Conservation (phyloP, 345 rosid genomes). For the rapeseed (Brassica napus) region DNA sequence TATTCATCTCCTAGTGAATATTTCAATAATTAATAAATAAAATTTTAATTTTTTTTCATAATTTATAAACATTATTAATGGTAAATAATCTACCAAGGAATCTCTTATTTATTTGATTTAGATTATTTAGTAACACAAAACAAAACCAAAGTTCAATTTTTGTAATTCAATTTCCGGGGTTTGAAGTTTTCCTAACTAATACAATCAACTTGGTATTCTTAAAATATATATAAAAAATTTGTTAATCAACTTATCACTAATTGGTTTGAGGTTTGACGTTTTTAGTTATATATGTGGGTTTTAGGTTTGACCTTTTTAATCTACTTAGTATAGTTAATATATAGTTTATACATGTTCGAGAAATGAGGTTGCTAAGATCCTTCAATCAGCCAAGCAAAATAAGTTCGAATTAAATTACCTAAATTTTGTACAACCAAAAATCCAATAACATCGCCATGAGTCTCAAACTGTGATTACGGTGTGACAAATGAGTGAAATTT, state of each 20-base stretch:
- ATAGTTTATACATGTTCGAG: background rate
- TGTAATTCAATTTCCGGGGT: background rate
- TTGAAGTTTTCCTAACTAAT: background rate
- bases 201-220: background rate
- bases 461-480: too few species aligned
- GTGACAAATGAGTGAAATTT: background rate
- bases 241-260: too few species aligned
- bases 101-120: background rate
- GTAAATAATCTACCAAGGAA: background rate
- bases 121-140: background rate
- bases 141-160: background rate
- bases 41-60: background rate
- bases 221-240: too few species aligned
- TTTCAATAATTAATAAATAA: too few species aligned
- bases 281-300: too few species aligned
- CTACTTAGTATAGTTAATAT: too few species aligned
- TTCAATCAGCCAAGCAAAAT: too few species aligned
- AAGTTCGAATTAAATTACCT: too few species aligned
- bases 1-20: too few species aligned
- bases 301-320: background rate
- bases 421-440: too few species aligned
- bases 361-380: background rate
- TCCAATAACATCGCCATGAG: too few species aligned
- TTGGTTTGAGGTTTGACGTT: too few species aligned
- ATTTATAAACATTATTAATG: background rate